Evolutionary conservation across 1,284 basidiomycete genomes (phyloP).

Genomic region (Malassezia yamatoensis): DNA sequence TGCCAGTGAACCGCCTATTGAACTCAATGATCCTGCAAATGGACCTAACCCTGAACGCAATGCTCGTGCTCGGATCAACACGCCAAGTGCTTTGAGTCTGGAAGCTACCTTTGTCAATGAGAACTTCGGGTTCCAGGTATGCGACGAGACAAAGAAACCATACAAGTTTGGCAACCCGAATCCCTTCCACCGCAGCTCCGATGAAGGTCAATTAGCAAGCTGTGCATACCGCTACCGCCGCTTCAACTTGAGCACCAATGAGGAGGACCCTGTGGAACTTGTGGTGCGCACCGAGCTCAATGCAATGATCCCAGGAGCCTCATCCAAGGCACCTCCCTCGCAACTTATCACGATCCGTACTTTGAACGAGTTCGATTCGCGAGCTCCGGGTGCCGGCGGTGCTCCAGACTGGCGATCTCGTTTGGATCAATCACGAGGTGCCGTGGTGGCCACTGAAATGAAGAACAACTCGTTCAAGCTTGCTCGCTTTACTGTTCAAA

Average conservation of each 20-base stretch:
- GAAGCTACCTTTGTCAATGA: slow-evolving; percentile 99
- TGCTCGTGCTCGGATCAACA: slow-evolving; percentile 62
- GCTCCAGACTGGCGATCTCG: slow-evolving; percentile 95
- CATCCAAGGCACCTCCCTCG: slow-evolving; percentile 18
- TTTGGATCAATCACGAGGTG: slow-evolving; percentile 89
- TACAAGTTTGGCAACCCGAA: slow-evolving; percentile 48
- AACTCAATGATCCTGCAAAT: slow-evolving; percentile 62
- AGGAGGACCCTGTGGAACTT: slow-evolving; percentile 65
- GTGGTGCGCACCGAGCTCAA: slow-evolving; percentile 95
- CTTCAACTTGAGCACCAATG: slow-evolving; percentile 87
- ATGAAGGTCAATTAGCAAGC: slow-evolving; percentile 64
- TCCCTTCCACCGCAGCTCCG: slow-evolving; percentile 82
- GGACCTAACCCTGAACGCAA: slow-evolving; percentile 27
- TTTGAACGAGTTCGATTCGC: slow-evolving; percentile 93
- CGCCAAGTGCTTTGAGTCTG: slow-evolving; percentile 81
- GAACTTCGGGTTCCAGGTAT: slow-evolving; percentile 94
- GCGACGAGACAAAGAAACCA: slow-evolving; percentile 59
- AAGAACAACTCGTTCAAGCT: slow-evolving; percentile 99
- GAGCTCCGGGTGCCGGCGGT: slow-evolving; percentile 75
- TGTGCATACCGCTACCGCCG: slow-evolving; percentile 93
- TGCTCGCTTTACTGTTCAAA: slow-evolving; percentile 93
- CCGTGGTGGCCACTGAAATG: slow-evolving; percentile 98
- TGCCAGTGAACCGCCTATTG: slow-evolving; percentile 84
- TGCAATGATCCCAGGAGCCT: slow-evolving; percentile 56
- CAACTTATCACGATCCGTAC: slow-evolving; percentile 67